Percentiles rank a stretch among this genome's conserved stretches.
Conservation (phyloP, 176 grass and related monocot species). For the Zea luxurians region DNA sequence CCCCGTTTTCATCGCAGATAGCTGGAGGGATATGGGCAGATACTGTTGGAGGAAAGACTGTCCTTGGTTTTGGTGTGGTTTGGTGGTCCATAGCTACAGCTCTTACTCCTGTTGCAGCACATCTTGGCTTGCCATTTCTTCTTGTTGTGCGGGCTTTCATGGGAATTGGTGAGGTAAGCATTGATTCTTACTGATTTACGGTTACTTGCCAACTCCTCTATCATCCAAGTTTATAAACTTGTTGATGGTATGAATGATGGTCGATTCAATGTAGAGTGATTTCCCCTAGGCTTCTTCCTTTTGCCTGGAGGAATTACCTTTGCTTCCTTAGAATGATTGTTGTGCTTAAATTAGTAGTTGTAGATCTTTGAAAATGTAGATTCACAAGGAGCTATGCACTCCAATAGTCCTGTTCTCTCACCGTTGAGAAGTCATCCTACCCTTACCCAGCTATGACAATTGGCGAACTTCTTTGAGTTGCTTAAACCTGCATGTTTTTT, state of each 20-base stretch:
- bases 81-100: slow-evolving; percentile 94
- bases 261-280: background rate
- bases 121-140: slow-evolving; percentile 86
- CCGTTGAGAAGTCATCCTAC: background rate
- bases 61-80: slow-evolving; percentile 82
- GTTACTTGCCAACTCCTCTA: background rate
- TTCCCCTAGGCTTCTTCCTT: background rate
- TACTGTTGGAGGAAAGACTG: slow-evolving; percentile 86
- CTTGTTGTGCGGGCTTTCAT: slow-evolving; percentile 88
- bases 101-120: slow-evolving; percentile 82
- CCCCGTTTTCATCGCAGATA: slow-evolving; percentile 49
- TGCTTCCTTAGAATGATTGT: background rate
- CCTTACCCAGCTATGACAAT: background rate
- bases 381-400: slow-evolving; percentile 11
- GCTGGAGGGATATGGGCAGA: slow-evolving; percentile 98
- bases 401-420: background rate
- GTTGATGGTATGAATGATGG: background rate
- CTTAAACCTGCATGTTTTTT: background rate
- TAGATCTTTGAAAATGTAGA: background rate
- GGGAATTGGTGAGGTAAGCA: slow-evolving; percentile 86
- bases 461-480: background rate
- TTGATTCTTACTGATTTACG: background rate
- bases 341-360: background rate
- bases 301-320: background rate
- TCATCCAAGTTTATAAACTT: background rate